phyloP scores from a whole-genome alignment of 805 yeast genomes.

The Monosporozyma aquatica region DNA sequence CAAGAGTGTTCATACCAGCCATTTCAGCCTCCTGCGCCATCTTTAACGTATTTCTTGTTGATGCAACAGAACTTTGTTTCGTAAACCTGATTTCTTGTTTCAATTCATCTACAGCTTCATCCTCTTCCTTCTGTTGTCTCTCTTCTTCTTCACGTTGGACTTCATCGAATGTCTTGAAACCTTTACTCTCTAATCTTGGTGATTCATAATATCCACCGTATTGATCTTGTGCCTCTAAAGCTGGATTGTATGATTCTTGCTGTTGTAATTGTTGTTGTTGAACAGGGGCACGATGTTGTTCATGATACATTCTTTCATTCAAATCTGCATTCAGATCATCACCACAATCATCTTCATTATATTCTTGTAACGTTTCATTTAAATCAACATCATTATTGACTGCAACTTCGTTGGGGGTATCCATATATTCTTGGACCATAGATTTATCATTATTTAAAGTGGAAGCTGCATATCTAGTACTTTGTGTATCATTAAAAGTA shows the following conservation, averaged over 20 bases:
- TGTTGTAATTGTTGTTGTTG: constrained; percentile 17
- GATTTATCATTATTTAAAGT: neutral
- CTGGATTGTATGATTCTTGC: constrained; percentile 19
- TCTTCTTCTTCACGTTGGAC: constrained; percentile 31
- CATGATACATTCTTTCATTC: constrained; percentile 8
- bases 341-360: constrained; percentile 12
- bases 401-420: constrained; percentile 7
- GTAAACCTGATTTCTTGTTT: constrained; percentile 75
- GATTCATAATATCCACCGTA: constrained; percentile 54
- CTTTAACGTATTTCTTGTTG: constrained; percentile 73
- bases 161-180: constrained; percentile 29
- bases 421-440: neutral
- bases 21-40: constrained; percentile 66
- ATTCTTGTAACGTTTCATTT: constrained; percentile 19
- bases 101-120: constrained; percentile 81
- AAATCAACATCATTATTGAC: constrained; percentile 29
- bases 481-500: constrained; percentile 4
- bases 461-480: neutral
- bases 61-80: constrained; percentile 77
- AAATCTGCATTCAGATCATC: constrained; percentile 28
- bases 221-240: constrained; percentile 58
- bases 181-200: constrained; percentile 19
- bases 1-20: constrained; percentile 73
- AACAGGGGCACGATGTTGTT: constrained; percentile 12
- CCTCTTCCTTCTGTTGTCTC: constrained; percentile 47